A percentile compares a stretch with the other conserved stretches of the same genome.
Conservation (phyloP, 176 grass and related monocot species). For the Thinopyrum elongatum region DNA sequence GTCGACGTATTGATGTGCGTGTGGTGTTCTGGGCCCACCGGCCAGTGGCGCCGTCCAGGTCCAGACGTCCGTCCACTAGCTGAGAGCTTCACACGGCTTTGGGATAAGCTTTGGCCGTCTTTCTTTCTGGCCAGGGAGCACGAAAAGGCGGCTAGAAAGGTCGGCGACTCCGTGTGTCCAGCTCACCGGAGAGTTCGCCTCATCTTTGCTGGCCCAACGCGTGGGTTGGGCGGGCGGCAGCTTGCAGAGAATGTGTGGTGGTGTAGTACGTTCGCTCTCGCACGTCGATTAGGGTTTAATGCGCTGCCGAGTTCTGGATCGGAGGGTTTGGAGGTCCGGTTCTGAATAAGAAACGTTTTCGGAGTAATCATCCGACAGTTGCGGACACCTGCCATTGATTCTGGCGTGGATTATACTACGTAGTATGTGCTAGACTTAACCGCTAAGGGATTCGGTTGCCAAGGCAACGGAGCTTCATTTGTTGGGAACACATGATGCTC, state of each 20-base stretch:
- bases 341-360: background rate
- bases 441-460: slow-evolving; percentile 2
- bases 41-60: background rate
- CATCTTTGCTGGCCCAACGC: background rate
- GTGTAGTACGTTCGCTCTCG: background rate
- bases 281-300: background rate
- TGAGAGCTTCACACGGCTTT: background rate
- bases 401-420: too few species aligned
- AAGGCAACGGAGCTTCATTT: background rate
- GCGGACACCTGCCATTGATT: too few species aligned
- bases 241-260: background rate
- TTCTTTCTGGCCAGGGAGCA: background rate
- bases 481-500: slow-evolving; percentile 15
- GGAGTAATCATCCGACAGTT: background rate
- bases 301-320: background rate
- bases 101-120: background rate
- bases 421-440: background rate
- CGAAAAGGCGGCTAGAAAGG: slow-evolving; percentile 16
- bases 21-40: background rate
- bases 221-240: background rate
- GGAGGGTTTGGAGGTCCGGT: background rate
- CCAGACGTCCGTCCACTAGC: background rate
- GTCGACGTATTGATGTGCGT: background rate
- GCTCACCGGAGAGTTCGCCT: slow-evolving; percentile 8
- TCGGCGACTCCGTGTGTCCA: slow-evolving; percentile 26